Evolutionary conservation across 345 rosid genomes (phyloP).

Genomic region (Camelina sativa): DNA sequence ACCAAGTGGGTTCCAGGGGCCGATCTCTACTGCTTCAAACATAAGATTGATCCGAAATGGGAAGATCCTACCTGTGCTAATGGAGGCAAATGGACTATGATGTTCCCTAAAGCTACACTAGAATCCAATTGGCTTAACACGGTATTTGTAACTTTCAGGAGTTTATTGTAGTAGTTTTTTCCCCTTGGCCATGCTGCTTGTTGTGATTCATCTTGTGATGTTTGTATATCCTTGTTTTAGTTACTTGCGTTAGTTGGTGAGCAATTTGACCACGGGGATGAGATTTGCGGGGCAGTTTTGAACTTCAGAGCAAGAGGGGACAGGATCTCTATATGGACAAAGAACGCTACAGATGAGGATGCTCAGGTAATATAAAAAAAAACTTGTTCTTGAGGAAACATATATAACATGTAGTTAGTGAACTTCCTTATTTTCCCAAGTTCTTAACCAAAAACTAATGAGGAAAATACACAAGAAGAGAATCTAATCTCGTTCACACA

Average conservation of each 20-base stretch:
- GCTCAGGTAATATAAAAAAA: slow-evolving; percentile 59
- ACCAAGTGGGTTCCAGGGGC: slow-evolving; percentile 63
- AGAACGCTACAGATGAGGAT: slow-evolving; percentile 82
- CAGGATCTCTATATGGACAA: slow-evolving; percentile 80
- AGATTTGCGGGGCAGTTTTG: slow-evolving; percentile 92
- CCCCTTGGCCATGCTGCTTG: slow-evolving; percentile 2
- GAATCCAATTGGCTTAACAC: slow-evolving; percentile 82
- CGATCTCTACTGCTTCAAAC: slow-evolving; percentile 85
- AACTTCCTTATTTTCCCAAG: background rate
- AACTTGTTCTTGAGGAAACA: slow-evolving; percentile 12
- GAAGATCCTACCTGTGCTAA: slow-evolving; percentile 94
- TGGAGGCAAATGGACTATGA: slow-evolving; percentile 92
- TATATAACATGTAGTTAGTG: slow-evolving; percentile 10
- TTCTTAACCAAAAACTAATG: background rate
- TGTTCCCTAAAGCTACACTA: slow-evolving; percentile 52
- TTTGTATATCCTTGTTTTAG: slow-evolving; percentile 43
- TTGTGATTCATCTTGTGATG: slow-evolving; percentile 9
- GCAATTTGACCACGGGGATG: slow-evolving; percentile 88
- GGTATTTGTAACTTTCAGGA: slow-evolving; percentile 46
- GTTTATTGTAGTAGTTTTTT: background rate
- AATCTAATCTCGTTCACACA: background rate
- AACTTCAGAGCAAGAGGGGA: slow-evolving; percentile 71
- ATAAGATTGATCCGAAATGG: slow-evolving; percentile 89
- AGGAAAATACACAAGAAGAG: slow-evolving; percentile 5
- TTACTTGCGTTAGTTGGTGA: slow-evolving; percentile 86